Conservation (phyloP, 805 yeast genomes). For the Isabelozyma gotoi region DNA sequence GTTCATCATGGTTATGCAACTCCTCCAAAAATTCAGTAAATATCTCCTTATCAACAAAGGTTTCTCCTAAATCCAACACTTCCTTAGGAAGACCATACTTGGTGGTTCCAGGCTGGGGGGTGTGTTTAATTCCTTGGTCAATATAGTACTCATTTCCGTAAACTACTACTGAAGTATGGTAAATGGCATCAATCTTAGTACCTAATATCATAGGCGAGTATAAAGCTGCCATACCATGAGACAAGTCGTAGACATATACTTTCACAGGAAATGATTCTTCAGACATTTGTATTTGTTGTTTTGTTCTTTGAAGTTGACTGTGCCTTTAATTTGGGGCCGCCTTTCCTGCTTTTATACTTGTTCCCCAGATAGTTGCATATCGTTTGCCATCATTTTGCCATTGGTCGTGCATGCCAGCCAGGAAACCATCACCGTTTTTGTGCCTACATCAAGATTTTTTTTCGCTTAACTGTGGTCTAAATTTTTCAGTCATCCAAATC, state of each 20-base stretch:
- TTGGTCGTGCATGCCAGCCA: not conserved
- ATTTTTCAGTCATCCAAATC: not conserved
- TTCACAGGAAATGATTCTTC: conserved; percentile 41
- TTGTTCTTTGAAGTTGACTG: not conserved
- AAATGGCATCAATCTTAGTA: conserved; percentile 56
- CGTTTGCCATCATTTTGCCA: conserved; percentile 1
- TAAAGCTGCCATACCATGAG: conserved; percentile 57
- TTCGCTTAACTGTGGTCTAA: not conserved
- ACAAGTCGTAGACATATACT: conserved; percentile 62
- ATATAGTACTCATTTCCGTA: conserved; percentile 57
- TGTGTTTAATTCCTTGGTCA: conserved; percentile 54
- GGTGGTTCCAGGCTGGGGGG: conserved; percentile 47
- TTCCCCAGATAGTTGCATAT: too few relatives aligned
- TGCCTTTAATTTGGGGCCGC: not conserved
- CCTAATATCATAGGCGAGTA: conserved; percentile 55
- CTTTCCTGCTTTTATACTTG: too few relatives aligned
- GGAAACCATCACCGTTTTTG: not conserved
- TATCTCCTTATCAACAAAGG: conserved; percentile 51
- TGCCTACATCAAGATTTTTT: not conserved
- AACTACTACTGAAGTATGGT: conserved; percentile 62
- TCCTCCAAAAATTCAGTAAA: conserved; percentile 55
- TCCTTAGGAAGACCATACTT: conserved; percentile 59
- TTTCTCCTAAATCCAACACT: conserved; percentile 52
- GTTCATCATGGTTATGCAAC: conserved; percentile 34
- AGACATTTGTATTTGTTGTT: conserved; percentile 6